Base-by-base conservation (phyloP, 306 rosid species). In the Glycine latifolia region DNA sequence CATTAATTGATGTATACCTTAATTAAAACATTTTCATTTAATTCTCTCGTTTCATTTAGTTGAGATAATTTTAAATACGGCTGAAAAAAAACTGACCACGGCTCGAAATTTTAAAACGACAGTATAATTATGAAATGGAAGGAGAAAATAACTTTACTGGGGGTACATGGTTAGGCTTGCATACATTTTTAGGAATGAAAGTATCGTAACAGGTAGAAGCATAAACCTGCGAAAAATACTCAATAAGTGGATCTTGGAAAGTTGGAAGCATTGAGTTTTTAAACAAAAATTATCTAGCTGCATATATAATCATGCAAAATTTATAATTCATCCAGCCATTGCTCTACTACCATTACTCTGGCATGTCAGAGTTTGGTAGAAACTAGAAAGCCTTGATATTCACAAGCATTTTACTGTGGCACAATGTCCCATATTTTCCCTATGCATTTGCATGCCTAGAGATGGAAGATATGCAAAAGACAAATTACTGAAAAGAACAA, bases 401-500 rank as follows among this genome's bases (percentile, higher is more conserved):
- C 44, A 39, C 76, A 26, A 5, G 80, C 72, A 76, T 61, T 61
- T 39, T 47, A 50, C 71, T 17, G 59, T 62, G 39, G n/a, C 73
- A 50, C 6, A 35, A 48, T 58, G 39, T 13, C 61, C n/a, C 61
- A 7, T 76, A 16, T 46, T 50, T 65, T 11, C 44, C 50, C 12
- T n/a, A n/a, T n/a, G 31, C 46, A 78, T 16, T 4, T 66, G 58
- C 80, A 43, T 54, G 71, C 70, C 54, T 7, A 59, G 10, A 37
- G 33, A 74, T 63, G 58, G 20, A 66, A 66, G 26, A 47, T 35
- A 52, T 49, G 67, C 68, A 65, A 17, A 48, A 8, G 74, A 39
- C 66, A 71, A 71, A 52, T 44, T 41, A 71, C 74, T 79, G 12
- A 49, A 66, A 11, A 37, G 70, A 65, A 74, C 67, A 76, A 58